A percentile compares a stretch with the other conserved stretches of the same genome.
Evolutionary conservation across 345 rosid species (phyloP).

Genomic region (Aurinia saxatilis): DNA sequence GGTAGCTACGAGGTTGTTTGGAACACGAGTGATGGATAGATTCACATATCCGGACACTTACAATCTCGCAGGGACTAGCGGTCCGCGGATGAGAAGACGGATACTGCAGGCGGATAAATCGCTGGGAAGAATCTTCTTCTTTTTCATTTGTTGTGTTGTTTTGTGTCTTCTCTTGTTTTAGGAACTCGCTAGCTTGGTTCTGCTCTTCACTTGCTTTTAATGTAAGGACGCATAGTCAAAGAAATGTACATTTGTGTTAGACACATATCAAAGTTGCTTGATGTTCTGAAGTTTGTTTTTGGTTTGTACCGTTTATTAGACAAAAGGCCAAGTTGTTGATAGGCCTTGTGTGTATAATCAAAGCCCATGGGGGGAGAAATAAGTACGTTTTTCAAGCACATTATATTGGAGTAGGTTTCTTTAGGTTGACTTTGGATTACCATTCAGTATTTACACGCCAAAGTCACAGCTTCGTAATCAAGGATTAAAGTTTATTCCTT

Average conservation of each 20-base stretch:
- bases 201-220: not conserved
- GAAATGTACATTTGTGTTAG: constrained; percentile 17
- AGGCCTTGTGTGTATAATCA: not conserved
- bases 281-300: not conserved
- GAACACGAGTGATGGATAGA: constrained; percentile 40
- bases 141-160: constrained; percentile 59
- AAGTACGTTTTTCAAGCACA: not conserved
- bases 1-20: constrained; percentile 54
- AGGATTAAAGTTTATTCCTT: not conserved
- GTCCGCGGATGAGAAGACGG: constrained; percentile 69
- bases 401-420: too few species aligned
- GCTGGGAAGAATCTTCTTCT: constrained; percentile 64
- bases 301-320: not conserved
- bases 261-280: constrained; percentile 2
- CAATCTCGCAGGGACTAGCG: constrained; percentile 36
- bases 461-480: not conserved
- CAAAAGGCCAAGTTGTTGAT: not conserved
- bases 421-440: too few species aligned
- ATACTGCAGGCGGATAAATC: constrained; percentile 64
- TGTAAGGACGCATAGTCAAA: constrained; percentile 3
- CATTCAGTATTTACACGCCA: too few species aligned
- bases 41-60: constrained; percentile 48
- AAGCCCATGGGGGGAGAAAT: not conserved
- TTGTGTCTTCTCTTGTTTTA: constrained; percentile 72
- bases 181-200: not conserved